phyloP scores from a whole-genome alignment of 73 alveolate species.

The Paramecium sonneborni region DNA sequence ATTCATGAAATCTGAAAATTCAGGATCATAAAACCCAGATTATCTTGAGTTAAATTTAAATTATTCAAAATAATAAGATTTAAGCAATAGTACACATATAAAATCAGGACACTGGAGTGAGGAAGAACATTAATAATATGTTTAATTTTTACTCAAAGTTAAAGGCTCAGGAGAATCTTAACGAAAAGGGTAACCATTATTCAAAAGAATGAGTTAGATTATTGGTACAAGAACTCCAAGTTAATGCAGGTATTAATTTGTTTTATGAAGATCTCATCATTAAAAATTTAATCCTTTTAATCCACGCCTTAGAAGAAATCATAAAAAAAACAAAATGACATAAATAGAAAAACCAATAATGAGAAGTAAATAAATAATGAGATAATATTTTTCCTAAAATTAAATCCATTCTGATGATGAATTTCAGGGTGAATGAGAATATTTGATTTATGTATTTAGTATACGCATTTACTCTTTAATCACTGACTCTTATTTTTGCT shows the following conservation, averaged over 20 bases:
- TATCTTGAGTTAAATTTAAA: neutral
- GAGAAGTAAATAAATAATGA: conserved; percentile 5
- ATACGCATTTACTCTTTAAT: neutral
- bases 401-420: neutral
- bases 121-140: neutral
- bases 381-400: neutral
- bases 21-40: conserved; percentile 2
- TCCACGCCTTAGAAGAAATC: conserved; percentile 7
- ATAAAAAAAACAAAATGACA: neutral
- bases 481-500: neutral
- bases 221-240: conserved; percentile 13
- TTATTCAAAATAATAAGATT: neutral
- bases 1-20: neutral
- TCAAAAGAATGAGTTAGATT: conserved; percentile 14
- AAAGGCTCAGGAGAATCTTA: conserved; percentile 3
- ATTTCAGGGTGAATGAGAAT: neutral
- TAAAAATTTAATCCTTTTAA: conserved; percentile 18
- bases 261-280: conserved; percentile 1
- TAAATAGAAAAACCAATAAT: neutral
- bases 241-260: neutral
- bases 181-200: conserved; percentile 8
- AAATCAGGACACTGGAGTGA: conserved; percentile 22
- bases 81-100: neutral
- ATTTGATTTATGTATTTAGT: neutral
- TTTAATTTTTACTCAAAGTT: neutral